Conservation (phyloP, 768 basidiomycete species). For the Rhizopogon vesiculosus region DNA sequence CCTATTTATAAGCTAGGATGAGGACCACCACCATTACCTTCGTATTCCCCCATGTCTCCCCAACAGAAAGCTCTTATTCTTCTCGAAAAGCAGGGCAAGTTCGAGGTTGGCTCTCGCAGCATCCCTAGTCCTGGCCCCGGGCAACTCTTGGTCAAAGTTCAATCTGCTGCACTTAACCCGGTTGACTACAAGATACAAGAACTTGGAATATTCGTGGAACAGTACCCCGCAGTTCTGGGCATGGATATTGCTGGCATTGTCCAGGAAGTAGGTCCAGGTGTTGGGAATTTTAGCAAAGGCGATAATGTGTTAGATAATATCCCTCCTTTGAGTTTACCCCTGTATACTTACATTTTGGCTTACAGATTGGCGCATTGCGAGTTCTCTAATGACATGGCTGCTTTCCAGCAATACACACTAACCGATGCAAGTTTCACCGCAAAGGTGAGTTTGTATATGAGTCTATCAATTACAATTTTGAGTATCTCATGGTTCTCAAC, state of each 20-base stretch:
- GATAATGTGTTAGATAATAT: conserved; percentile 32
- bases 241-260: conserved; percentile 35
- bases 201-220: conserved; percentile 23
- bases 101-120: conserved; percentile 21
- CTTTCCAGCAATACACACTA: conserved; percentile 38
- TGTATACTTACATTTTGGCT: conserved; percentile 14
- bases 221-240: conserved; percentile 33
- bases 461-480: too few species aligned
- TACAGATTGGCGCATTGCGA: conserved; percentile 27
- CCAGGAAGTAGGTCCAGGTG: conserved; percentile 33
- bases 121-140: conserved; percentile 30
- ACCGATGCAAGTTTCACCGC: conserved; percentile 27
- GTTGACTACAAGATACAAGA: conserved; percentile 36
- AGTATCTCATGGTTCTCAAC: too few species aligned
- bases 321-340: neutral
- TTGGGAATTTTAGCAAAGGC: conserved; percentile 29
- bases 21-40: neutral
- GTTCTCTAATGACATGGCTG: conserved; percentile 20
- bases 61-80: conserved; percentile 26
- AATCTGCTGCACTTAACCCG: conserved; percentile 40
- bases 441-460: conserved; percentile 24
- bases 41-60: conserved; percentile 15
- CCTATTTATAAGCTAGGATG: too few species aligned
- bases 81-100: conserved; percentile 19
- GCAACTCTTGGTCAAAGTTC: conserved; percentile 38